Base-by-base conservation (phyloP, 176 grass and related monocot species). In the Puccinellia tenuiflora region DNA sequence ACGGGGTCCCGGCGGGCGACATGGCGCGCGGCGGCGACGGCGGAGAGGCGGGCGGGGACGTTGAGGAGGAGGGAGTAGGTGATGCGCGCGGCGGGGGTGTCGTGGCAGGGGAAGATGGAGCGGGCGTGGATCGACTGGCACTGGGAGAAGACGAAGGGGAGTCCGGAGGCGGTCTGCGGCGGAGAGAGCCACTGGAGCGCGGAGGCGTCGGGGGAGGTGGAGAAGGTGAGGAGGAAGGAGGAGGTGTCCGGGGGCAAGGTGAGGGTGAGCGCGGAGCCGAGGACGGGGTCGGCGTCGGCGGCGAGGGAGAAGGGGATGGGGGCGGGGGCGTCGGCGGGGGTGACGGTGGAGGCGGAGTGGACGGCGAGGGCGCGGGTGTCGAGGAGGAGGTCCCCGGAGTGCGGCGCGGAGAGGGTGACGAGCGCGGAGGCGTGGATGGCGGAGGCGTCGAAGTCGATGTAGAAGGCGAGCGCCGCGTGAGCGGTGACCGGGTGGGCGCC, bases 81-180 rank as follows among this genome's bases (percentile, higher is more conserved):
- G 71, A 94, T 83, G 50, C 92, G 90, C 28, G 92, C 90, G 30
- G 92, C 90, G 16, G 92, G 92, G 84, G 92, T 94, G 81, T 94
- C 92, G 52, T 94, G 92, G 86, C 84, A 93, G 22, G 95, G 96
- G 88, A 98, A 98, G 81, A 98, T 38, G 50, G 96, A 98, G 34
- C 96, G 92, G 47, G 90, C 92, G 68, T 98, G 96, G 79, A 98
- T 90, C 85, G 96, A 90, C 6, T 95, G 92, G 72, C 96, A 98
- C 88, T 98, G 96, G 26, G 96, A 95, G 90, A 86, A 98, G 59
- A 94, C 92, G 26, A 93, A 98, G 63, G 93, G 90, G 59, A 81
- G 80, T 1, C 21, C 26, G 8, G 82, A 80, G 37, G 88, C 66
- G 50, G 86, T 92, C 73, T 90, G 93, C 40, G 76, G 81, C 22